phyloP scores from a whole-genome alignment of 1,284 basidiomycete genomes.

The Pseudozyma sp. region DNA sequence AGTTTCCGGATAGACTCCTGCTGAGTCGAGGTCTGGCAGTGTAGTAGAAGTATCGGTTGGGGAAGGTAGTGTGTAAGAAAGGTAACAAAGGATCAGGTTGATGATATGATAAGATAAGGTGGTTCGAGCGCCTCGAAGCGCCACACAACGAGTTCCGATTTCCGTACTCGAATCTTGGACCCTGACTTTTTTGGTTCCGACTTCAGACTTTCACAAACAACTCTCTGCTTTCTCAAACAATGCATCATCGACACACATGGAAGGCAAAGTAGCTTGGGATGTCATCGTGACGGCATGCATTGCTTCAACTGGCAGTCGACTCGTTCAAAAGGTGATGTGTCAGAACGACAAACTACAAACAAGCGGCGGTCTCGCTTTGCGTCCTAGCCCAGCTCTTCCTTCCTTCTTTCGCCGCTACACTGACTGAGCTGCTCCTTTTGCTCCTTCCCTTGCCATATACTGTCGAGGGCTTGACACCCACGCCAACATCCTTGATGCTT shows the following conservation, averaged over 20 bases:
- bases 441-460: conserved; percentile 17
- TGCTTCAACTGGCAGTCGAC: too few relatives aligned
- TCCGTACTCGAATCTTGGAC: background rate
- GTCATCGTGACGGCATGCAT: too few relatives aligned
- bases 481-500: conserved; percentile 13
- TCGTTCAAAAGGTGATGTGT: too few relatives aligned
- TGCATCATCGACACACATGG: too few relatives aligned
- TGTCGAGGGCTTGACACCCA: conserved; percentile 19
- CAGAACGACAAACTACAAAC: too few relatives aligned
- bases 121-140: conserved; percentile 4
- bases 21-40: background rate
- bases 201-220: background rate
- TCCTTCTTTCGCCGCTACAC: background rate
- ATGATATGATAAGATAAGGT: conserved; percentile 2
- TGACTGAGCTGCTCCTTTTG: conserved; percentile 5
- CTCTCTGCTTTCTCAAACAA: background rate
- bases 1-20: too few relatives aligned
- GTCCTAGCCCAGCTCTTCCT: conserved; percentile 17
- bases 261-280: too few relatives aligned
- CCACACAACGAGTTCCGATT: background rate
- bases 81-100: background rate
- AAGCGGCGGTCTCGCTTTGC: conserved; percentile 24
- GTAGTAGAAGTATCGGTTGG: too few relatives aligned
- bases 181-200: background rate
- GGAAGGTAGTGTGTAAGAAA: background rate